Evolutionary conservation across 2,329 filamentous ascomycete species (phyloP), one percentile per base, ranked within the genome.

Genomic region (Calonectria crousiana): DNA sequence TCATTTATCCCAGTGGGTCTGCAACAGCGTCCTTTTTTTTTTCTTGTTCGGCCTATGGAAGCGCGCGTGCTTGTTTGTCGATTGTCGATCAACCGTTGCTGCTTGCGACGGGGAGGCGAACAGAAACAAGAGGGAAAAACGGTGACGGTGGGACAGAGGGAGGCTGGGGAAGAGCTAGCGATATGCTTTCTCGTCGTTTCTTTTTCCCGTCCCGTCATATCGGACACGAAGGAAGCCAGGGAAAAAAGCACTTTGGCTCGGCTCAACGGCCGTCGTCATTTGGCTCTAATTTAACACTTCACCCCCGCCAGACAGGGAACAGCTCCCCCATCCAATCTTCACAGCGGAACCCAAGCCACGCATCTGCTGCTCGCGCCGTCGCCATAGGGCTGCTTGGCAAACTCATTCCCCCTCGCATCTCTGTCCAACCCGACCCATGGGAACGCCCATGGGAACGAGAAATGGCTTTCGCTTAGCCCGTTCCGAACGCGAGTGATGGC

Each of bases 1-100:
- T 68, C 66, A 68, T 68, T 68, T 62, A 62, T 62, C 34, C 38
- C 26, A 13, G 56, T 62, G 56, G 56, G 56, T 28, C 56, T 41
- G 36, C n/a, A 26, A n/a, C 32, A 0, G 34, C 56, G 20, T 62
- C 34, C 26, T 41, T 26, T 36, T 23, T 36, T 26, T 9, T 5
- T 5, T 51, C 47, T 51, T 32, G 51, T n/a, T 20, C 51, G 28
- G 14, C 51, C 26, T 5, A 32, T 53, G 8, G 0, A 36, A 34
- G n/a, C n/a, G 36, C 23, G 44, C 1, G 14, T 18, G 38, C 16
- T 41, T 41, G 18, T 58, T 32, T 58, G 11, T 11, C 30, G 4
- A 8, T 14, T 58, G 53, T 23, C 20, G 20, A 18, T 60, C 30
- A 11, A 26, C 23, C 36, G 56, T 41, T 62, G 56, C 56, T 34